Evolutionary conservation across 2,329 filamentous ascomycete species (phyloP).

Genomic region (Tolypocladium endophyticum): DNA sequence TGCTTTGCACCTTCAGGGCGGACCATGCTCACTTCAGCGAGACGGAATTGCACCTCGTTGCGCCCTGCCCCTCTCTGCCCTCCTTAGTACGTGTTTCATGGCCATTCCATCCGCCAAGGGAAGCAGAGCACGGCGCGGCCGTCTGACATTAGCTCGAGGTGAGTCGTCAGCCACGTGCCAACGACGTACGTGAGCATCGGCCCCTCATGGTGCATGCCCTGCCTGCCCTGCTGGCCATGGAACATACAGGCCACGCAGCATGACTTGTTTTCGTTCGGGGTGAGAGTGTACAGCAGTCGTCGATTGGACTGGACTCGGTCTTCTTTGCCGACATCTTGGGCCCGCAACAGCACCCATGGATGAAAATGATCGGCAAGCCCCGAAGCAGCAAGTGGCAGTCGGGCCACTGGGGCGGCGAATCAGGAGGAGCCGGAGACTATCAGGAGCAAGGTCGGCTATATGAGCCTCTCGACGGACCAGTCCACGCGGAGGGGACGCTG

Average conservation of each 20-base stretch:
- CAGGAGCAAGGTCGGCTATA: neutral
- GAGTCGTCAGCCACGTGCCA: neutral
- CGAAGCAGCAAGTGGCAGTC: neutral
- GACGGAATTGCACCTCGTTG: neutral
- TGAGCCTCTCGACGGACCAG: neutral
- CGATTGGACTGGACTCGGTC: neutral
- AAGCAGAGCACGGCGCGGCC: neutral
- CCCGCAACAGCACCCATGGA: neutral
- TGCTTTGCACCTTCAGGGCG: neutral
- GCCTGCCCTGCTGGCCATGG: neutral
- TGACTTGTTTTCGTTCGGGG: neutral
- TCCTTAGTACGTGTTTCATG: neutral
- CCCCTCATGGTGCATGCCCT: neutral
- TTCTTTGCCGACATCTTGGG: neutral
- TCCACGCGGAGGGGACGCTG: neutral
- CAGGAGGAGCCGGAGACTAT: neutral
- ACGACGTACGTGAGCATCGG: neutral
- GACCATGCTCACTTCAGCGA: neutral
- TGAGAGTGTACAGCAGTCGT: neutral
- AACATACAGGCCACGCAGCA: neutral
- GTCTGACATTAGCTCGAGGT: neutral
- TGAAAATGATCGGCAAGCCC: neutral
- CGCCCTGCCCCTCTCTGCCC: neutral
- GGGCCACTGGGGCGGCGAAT: neutral
- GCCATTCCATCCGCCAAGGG: neutral